Base-by-base conservation (phyloP, 2,329 filamentous ascomycete species). In the Exophiala bonariae region DNA sequence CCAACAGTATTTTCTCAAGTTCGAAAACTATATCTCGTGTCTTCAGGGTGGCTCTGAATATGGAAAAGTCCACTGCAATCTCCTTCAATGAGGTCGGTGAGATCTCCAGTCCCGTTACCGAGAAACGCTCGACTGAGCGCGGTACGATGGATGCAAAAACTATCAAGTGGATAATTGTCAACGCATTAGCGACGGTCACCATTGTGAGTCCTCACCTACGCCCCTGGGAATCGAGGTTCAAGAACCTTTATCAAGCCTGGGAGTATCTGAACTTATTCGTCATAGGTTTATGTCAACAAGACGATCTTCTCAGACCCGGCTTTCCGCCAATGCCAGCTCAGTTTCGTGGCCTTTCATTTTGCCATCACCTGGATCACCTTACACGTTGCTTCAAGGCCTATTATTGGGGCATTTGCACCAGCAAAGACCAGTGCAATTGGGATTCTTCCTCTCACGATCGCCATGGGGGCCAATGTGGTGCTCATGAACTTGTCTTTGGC, bases 281-380 rank as follows among this genome's bases (percentile, higher is more conserved):
- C 16, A 40, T 45, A 83, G 81, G 80, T 87, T 60, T 86, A 86
- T 62, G 82, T 80, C 33, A 86, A 86, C 69, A 86, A 86, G 66
- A 77, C 77, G 53, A 84, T 87, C 64, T 86, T 86, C 69, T 78
- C 78, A 18, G 78, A 84, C 52, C 77, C 78, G 13, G 76, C 74
- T 11, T 73, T 84, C 60, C 81, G 80, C 60, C 72, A 81, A 22
- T 77, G 75, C 50, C 83, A 86, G 64, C 75, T 85, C 41, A 78
- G 79, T 28, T 87, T 87, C 59, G 83, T 83, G 39, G 73, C 79
- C 44, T 85, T 86, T 66, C 83, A 87, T 67, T 87, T 87, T 68
- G 71, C 79, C 60, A 71, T 85, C 61, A 87, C 83, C 19, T 83
- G 76, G 66, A 59, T 80, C 3, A 83, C 82, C 8, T 75, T 87